Conservation (phyloP, 1,139 yeast species). For the Yamadazyma diddensiae region DNA sequence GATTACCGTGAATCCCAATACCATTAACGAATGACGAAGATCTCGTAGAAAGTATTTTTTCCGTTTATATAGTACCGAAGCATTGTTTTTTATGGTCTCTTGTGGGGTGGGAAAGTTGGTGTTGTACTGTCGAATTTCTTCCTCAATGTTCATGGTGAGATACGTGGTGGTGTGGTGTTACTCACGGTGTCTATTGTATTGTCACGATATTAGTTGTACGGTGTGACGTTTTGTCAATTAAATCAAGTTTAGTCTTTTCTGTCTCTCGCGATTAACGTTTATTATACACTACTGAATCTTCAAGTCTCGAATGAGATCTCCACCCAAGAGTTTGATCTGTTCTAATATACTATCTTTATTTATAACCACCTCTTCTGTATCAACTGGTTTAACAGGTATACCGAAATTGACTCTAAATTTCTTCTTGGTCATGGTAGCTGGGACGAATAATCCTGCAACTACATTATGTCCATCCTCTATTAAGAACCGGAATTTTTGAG, state of each 20-base stretch:
- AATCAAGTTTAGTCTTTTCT: too few relatives aligned
- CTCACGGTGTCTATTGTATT: too few relatives aligned
- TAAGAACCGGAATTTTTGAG: slow-evolving; percentile 48
- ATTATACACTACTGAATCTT: slow-evolving; percentile 15
- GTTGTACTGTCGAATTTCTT: slow-evolving; percentile 27
- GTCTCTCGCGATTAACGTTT: too few relatives aligned
- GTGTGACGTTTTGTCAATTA: too few relatives aligned
- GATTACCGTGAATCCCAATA: slow-evolving; percentile 29
- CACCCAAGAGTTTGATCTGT: slow-evolving; percentile 76
- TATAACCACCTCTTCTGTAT: slow-evolving; percentile 52
- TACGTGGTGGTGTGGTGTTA: neutral
- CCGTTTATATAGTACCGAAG: slow-evolving; percentile 35
- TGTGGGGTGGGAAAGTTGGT: slow-evolving; percentile 37
- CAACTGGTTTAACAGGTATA: slow-evolving; percentile 66
- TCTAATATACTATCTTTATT: slow-evolving; percentile 73
- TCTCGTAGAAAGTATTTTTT: slow-evolving; percentile 38
- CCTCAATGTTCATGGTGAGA: neutral
- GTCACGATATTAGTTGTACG: too few relatives aligned
- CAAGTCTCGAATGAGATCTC: slow-evolving; percentile 50
- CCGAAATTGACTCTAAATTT: slow-evolving; percentile 81
- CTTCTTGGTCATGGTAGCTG: slow-evolving; percentile 51
- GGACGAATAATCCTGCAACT: slow-evolving; percentile 79
- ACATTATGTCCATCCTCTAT: slow-evolving; percentile 55
- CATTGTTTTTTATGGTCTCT: slow-evolving; percentile 35
- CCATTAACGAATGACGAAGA: slow-evolving; percentile 27